Percentiles rank a stretch among this genome's conserved stretches.
Evolutionary conservation across 352 stramenopile genomes (phyloP).

Genomic region (Phytophthora sp.): DNA sequence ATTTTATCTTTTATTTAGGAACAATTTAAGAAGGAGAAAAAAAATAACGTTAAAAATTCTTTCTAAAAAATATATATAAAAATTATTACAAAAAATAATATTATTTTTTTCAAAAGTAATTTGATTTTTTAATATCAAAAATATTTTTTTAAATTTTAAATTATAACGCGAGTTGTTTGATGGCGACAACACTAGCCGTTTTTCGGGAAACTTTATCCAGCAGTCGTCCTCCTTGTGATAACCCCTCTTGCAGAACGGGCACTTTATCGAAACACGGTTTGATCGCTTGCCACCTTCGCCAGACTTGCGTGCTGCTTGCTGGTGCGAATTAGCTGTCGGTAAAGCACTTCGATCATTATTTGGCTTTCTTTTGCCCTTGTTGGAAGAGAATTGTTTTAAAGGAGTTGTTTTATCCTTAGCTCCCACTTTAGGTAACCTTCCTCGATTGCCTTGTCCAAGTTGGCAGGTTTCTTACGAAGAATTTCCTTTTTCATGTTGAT

Average conservation of each 20-base stretch:
- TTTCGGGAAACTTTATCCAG: constrained; percentile 4
- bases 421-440: constrained; percentile 17
- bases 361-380: background rate
- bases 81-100: no score
- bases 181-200: background rate
- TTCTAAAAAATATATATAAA: no score
- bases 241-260: background rate
- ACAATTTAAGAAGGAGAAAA: no score
- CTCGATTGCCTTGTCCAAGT: constrained; percentile 4
- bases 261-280: background rate
- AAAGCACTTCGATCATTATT: background rate
- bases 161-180: no score
- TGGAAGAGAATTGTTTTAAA: background rate
- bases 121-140: no score
- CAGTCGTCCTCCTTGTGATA: background rate
- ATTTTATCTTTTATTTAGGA: no score
- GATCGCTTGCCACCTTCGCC: no score
- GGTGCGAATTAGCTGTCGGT: background rate
- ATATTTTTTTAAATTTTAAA: background rate
- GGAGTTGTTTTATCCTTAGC: background rate
- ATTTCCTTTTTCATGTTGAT: constrained; percentile 11
- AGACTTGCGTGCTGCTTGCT: background rate
- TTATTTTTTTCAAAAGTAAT: no score
- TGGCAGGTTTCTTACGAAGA: background rate
- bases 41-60: no score